Percentiles rank a stretch among this genome's conserved stretches.
phyloP scores from a whole-genome alignment of 1,284 basidiomycete species.

The Sporisorium sorghi region DNA sequence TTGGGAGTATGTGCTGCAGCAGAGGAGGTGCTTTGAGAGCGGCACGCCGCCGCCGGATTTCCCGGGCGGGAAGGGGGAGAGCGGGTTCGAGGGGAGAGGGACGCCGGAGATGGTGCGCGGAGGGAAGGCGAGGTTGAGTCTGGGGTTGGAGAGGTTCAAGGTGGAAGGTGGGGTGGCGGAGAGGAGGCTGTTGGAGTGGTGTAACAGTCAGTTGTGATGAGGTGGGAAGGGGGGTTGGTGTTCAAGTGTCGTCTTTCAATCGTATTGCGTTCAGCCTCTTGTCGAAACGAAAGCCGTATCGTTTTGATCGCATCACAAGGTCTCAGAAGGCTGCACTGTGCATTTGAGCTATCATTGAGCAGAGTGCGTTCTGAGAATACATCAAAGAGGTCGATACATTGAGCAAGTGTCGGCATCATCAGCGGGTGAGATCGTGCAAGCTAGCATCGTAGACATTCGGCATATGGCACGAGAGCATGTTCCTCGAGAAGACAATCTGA shows the following conservation, averaged over 20 bases:
- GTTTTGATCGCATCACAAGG: no score
- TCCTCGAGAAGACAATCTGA: constrained; percentile 82
- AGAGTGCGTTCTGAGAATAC: neutral
- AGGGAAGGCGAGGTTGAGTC: constrained; percentile 8
- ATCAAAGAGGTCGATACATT: neutral
- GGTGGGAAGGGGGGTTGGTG: no score
- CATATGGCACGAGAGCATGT: constrained; percentile 81
- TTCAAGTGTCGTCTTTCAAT: no score
- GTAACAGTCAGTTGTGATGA: constrained; percentile 35
- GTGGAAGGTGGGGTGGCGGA: constrained; percentile 8
- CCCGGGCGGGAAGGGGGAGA: constrained; percentile 80
- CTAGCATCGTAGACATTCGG: constrained; percentile 72
- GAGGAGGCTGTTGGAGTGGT: constrained; percentile 31
- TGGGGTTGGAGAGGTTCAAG: constrained; percentile 35
- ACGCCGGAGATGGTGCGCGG: constrained; percentile 50
- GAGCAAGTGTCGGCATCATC: neutral
- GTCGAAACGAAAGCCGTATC: no score
- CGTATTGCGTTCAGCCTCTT: no score
- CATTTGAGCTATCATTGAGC: no score
- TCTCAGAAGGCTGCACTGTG: no score
- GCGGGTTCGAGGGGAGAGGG: constrained; percentile 73
- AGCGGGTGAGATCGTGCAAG: constrained; percentile 38
- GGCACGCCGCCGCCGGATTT: constrained; percentile 80
- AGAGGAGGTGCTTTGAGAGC: constrained; percentile 74
- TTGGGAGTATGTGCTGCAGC: constrained; percentile 76